These are phyloP conservation scores for Angomonas ambiguus DNA, from an alignment of 208 protist species.

Conservation along the genomic window DNA sequence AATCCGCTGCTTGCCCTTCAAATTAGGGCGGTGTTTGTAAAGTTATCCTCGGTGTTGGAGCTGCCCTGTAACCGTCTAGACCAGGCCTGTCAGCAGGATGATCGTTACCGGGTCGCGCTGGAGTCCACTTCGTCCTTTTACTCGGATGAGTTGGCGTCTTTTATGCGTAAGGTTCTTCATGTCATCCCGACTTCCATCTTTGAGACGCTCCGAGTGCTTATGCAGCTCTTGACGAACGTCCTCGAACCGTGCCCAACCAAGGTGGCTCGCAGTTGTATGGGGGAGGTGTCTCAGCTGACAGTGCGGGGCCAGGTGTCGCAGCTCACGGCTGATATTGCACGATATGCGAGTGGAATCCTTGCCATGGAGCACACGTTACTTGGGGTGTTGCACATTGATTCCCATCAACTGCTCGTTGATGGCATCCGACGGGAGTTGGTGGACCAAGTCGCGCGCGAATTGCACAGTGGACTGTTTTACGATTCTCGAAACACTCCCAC, in stretches of 20 bases:
- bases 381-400: conserved; percentile 96
- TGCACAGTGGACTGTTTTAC: conserved; percentile 72
- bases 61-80: conserved; percentile 93
- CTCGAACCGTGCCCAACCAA: conserved; percentile 78
- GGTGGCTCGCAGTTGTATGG: conserved; percentile 56
- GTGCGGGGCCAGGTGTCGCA: conserved; percentile 79
- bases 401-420: conserved; percentile 95
- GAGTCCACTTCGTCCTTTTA: conserved; percentile 93
- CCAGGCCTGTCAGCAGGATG: conserved; percentile 63
- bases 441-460: conserved; percentile 61
- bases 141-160: conserved; percentile 87
- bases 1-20: conserved; percentile 89
- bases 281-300: conserved; percentile 89
- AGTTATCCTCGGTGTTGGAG: conserved; percentile 94
- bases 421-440: conserved; percentile 95
- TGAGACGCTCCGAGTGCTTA: conserved; percentile 92
- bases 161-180: conserved; percentile 93
- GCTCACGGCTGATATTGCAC: conserved; percentile 89
- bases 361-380: conserved; percentile 97
- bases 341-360: conserved; percentile 96
- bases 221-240: conserved; percentile 86
- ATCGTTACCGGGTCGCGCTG: conserved; percentile 66
- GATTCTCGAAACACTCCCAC: conserved; percentile 34
- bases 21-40: conserved; percentile 96
- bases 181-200: conserved; percentile 96